These are phyloP conservation scores for Yarrowia porcina DNA, from an alignment of 805 yeast genomes.

Conservation along the genomic window DNA sequence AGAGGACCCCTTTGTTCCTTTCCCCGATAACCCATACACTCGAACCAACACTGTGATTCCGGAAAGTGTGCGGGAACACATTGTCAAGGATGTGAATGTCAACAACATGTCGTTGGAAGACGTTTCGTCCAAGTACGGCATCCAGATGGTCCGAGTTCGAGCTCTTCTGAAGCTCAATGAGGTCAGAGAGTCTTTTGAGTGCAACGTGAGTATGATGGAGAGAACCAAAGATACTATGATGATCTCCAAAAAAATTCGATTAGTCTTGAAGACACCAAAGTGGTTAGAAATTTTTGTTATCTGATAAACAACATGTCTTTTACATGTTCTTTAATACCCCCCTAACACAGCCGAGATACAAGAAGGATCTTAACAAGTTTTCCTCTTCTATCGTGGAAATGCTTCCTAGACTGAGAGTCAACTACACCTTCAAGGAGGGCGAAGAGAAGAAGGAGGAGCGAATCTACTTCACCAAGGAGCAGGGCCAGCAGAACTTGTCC, in stretches of 20 bases:
- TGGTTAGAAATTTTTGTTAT: conserved; percentile 50
- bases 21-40: conserved; percentile 71
- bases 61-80: conserved; percentile 54
- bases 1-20: conserved; percentile 53
- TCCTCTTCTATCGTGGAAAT: conserved; percentile 63
- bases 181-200: conserved; percentile 61
- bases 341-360: conserved; percentile 11
- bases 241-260: conserved; percentile 50
- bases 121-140: conserved; percentile 72
- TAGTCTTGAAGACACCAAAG: conserved; percentile 71
- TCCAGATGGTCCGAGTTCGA: conserved; percentile 82
- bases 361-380: conserved; percentile 42
- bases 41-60: conserved; percentile 62
- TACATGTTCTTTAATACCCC: no score
- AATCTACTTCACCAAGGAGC: conserved; percentile 48
- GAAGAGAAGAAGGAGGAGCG: conserved; percentile 30
- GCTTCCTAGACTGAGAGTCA: conserved; percentile 58
- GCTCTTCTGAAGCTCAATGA: conserved; percentile 71
- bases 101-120: conserved; percentile 59
- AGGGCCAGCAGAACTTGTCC: conserved; percentile 53
- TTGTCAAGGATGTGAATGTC: conserved; percentile 53
- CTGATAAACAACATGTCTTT: background rate
- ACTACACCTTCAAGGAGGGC: conserved; percentile 17
- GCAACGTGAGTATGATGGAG: conserved; percentile 48
- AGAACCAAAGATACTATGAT: background rate